These are phyloP conservation scores for Chamaecyparis obtusa DNA, from an alignment of 75 land plant genomes.

Conservation along the genomic window DNA sequence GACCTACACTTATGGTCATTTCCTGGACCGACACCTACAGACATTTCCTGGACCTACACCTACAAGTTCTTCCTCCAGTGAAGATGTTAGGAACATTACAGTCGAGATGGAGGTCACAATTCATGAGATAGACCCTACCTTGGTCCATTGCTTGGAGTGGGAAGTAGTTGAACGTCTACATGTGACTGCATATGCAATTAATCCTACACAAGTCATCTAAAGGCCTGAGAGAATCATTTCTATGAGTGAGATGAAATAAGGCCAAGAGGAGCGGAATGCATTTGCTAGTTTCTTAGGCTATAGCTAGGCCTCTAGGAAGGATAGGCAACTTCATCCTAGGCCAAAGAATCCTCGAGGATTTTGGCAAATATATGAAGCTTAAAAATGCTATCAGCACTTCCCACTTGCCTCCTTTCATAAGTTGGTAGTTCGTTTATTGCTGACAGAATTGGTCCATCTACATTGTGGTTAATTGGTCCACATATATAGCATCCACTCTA, in stretches of 20 bases:
- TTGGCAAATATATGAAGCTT: neutral
- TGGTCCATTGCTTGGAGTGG: neutral
- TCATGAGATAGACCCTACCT: neutral
- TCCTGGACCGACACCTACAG: too few relatives aligned
- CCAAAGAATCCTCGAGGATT: neutral
- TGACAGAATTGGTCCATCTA: neutral
- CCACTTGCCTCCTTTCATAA: neutral
- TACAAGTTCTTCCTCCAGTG: too few relatives aligned
- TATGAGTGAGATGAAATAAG: neutral
- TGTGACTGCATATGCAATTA: neutral
- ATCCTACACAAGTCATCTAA: neutral
- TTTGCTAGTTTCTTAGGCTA: neutral
- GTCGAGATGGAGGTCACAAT: neutral
- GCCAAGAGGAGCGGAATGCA: neutral
- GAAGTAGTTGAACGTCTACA: neutral
- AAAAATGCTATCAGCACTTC: neutral
- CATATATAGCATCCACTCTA: neutral
- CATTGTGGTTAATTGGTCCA: neutral
- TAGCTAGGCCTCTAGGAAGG: neutral
- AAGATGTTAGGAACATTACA: too few relatives aligned
- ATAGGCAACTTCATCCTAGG: neutral
- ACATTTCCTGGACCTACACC: too few relatives aligned
- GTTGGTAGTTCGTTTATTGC: neutral
- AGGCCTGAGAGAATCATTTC: neutral
- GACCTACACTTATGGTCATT: too few relatives aligned